Percentiles rank a stretch among this genome's conserved stretches.
These are phyloP conservation scores for Chloris gayana DNA, from an alignment of 176 grass and related monocot species.

Conservation along the genomic window DNA sequence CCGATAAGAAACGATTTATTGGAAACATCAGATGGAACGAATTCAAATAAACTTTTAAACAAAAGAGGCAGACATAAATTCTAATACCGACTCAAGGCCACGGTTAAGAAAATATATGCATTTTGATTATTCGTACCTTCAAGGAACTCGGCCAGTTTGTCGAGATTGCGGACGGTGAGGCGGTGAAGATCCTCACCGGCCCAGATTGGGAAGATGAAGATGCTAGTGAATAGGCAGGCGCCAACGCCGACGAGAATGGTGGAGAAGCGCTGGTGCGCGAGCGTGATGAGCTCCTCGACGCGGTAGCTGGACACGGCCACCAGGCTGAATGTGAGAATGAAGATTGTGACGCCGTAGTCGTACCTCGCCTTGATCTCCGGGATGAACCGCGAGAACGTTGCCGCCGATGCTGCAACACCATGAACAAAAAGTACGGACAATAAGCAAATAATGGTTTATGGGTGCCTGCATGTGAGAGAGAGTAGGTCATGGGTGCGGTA, in stretches of 20 bases:
- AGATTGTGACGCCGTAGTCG: conserved; percentile 94
- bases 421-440: too few species aligned
- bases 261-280: conserved; percentile 82
- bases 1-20: neutral
- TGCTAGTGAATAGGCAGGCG: conserved; percentile 70
- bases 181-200: conserved; percentile 88
- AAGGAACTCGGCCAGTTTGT: conserved; percentile 71
- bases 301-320: conserved; percentile 96
- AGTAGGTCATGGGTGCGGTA: too few species aligned
- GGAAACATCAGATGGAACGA: neutral
- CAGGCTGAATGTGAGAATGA: conserved; percentile 95
- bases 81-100: too few species aligned
- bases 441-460: too few species aligned
- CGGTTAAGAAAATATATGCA: too few species aligned
- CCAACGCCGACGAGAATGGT: conserved; percentile 76
- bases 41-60: too few species aligned
- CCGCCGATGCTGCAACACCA: conserved; percentile 51
- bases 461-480: too few species aligned
- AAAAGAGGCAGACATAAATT: too few species aligned
- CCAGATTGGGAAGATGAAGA: conserved; percentile 78
- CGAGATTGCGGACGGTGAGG: conserved; percentile 58
- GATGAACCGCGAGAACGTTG: conserved; percentile 94
- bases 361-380: conserved; percentile 89
- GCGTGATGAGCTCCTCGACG: conserved; percentile 63
- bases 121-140: conserved; percentile 46